These are phyloP conservation scores for Tilletia setariae DNA, from an alignment of 1,284 basidiomycete species.

Conservation along the genomic window DNA sequence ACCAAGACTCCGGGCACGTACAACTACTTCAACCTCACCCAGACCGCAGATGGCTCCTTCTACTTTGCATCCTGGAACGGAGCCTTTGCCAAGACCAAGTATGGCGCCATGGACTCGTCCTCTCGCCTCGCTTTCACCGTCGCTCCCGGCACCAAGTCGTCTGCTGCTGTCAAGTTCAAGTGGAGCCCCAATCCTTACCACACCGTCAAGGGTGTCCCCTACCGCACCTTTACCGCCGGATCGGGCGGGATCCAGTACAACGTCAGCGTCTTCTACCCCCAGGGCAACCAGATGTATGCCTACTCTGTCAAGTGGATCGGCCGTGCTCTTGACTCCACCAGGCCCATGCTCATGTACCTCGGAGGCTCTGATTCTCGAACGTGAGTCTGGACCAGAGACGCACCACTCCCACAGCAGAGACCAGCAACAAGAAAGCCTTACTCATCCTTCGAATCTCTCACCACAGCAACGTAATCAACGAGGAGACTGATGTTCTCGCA, in stretches of 20 bases:
- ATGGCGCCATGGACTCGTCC: constrained; percentile 12
- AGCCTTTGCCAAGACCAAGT: constrained; percentile 9
- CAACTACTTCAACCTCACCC: constrained; percentile 7
- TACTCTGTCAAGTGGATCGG: constrained; percentile 20
- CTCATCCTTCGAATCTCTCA: too few relatives aligned
- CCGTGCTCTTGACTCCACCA: neutral
- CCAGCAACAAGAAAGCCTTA: too few relatives aligned
- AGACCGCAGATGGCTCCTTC: constrained; percentile 6
- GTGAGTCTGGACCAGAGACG: too few relatives aligned
- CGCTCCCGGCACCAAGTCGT: neutral
- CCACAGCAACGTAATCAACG: neutral
- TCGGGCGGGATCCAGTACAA: constrained; percentile 3
- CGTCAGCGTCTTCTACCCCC: constrained; percentile 16
- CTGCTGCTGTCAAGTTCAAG: constrained; percentile 11
- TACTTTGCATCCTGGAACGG: constrained; percentile 15
- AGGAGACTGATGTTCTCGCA: constrained; percentile 15
- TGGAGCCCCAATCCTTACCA: constrained; percentile 3
- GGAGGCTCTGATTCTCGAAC: constrained; percentile 14
- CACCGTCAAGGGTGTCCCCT: neutral
- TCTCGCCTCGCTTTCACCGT: constrained; percentile 6
- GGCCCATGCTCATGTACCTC: constrained; percentile 15
- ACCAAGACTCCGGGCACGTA: neutral
- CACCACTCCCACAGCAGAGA: too few relatives aligned
- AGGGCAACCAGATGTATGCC: constrained; percentile 1
- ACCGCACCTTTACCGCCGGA: constrained; percentile 11